Base-by-base conservation (phyloP, 192 early-diverging fungal genomes). In the Funneliformis geosporum region DNA sequence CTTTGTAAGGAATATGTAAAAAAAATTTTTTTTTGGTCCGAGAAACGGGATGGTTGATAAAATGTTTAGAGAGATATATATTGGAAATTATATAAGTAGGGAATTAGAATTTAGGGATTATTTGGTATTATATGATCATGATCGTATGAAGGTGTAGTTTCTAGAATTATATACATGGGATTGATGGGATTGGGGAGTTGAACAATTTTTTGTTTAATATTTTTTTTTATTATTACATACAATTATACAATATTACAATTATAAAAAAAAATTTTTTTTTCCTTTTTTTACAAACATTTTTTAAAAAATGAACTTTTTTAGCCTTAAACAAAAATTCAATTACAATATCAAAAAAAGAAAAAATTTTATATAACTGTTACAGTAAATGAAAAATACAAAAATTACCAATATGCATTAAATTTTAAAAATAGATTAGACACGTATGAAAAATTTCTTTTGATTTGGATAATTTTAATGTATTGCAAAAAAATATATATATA, bases 1-100 rank as follows among this genome's bases (percentile, higher is more conserved):
- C 23, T 73, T 50, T 50, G 46, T 73, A 21, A 21, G 69, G 43
- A 11, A 71, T 42, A 71, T 71, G 6, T 71, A 50, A 73, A 28
- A 50, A 46, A 33, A 33, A 33, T 2, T 0, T 33, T 33, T 2
- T 27, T 50, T 1, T 73, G 46, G 18, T 10, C 28, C 5, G 27
- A 25, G 27, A 14, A 28, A 28, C 10, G 27, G 55, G 5, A 5
- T 65, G 25, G 14, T 65, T 65, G n/a, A 12, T 64, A 64, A 27
- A 5, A 23, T 27, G 8, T 4, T 33, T 33, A 7, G 23, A n/a
- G n/a, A n/a, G 23, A 14, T 65, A 12, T 64, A 27, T 64, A 10
- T 65, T 65, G 21, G 21, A 28, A 27, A 28, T 65, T 23, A 11
- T 25, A 11, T 18, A 10, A 28, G 18, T 28, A 5, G 25, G 62